Evolutionary conservation across 495 filamentous ascomycete genomes (phyloP), one percentile per base, ranked within the genome.

Genomic region (Penicillium dipodomyicola): DNA sequence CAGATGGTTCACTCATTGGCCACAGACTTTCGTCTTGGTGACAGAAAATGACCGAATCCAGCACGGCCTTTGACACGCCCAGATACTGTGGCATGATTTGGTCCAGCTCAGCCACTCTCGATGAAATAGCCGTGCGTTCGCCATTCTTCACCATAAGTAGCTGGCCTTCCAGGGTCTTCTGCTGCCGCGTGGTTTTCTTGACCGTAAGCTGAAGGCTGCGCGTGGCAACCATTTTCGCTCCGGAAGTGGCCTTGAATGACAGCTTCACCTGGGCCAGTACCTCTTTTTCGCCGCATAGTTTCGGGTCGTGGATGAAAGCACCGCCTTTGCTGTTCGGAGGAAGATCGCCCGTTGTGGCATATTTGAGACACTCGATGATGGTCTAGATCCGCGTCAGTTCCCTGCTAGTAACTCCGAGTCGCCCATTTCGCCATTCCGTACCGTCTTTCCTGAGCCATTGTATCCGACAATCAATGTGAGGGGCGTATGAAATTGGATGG

Each of bases 361-460:
- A 98, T 68, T 97, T 97, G 63, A 98, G 91, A 67, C 94, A 96
- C 71, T 98, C 94, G 74, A 98, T 97, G 69, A 98, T 96, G 44
- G 95, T 97, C 83, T 87, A 60, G 10, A 48, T 29, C 15, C 9
- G 3, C 42, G 57, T 69, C 19, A 69, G 64, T 37, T 25, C 42
- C 15, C 29, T 15, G 40, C 27, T 8, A 15, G 48, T 37, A 20
- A 12, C 11, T 35, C 22, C 8, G 14, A 33, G 43, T 33, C 8
- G 8, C 12, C 15, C 23, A 44, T 19, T 56, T 35, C n/a, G 39
- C 32, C 17, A 29, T 14, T 17, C 63, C 75, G 20, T 72, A 84
- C 82, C 44, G 94, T 98, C 76, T 98, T 98, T 42, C 95, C 94
- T 9, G 92, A 96, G 54, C 94, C 94, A 79, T 98, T 98, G 65